Base-by-base conservation (phyloP, 2,329 filamentous ascomycete species). In the Zasmidium citrigriseum region DNA sequence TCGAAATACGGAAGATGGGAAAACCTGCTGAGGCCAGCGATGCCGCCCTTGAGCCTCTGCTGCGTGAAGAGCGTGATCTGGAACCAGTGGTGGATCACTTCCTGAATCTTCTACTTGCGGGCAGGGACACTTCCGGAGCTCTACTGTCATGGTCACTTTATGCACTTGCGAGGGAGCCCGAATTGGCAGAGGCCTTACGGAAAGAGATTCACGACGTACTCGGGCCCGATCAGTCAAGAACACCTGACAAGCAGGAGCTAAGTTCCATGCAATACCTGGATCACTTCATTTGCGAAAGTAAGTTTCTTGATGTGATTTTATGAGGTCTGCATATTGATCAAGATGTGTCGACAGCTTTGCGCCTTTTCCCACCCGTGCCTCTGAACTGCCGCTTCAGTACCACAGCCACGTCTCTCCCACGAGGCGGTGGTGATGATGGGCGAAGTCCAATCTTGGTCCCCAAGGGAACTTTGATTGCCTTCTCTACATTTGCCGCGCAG, bases 391-490 rank as follows among this genome's bases (percentile, higher is more conserved):
- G 58, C 18, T 44, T 52, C 18, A 41, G 44, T 20, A 48, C 91
- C 20, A 80, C 78, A 56, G 87, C 91, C 75, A 92, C 89, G 3
- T 88, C 86, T 0, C 82, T 95, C 3, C 90, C 90, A 0, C 80
- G 78, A 21, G 90, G 80, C 38, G 80, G 80, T 22, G 81, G 80
- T 0, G 67, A 70, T 1, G 78, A 82, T 57, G 78, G 78, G 27
- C 73, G 75, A 2, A 75, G 79, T 47, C 88, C 88, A 0, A 68
- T 93, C 22, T 68, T 70, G 46, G 64, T 75, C 14, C 54, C 62
- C 7, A 65, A 68, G 55, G 70, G 71, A 16, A 63, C 61, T 5
- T 41, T 53, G 1, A 58, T 75, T 2, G 38, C 54, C 3, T 67
- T 66, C 25, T 65, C 61, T 52, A 64, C 66, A n/a, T 66, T 66